phyloP scores from a whole-genome alignment of 2,329 filamentous ascomycete genomes.

The Calonectria multiphialidica region DNA sequence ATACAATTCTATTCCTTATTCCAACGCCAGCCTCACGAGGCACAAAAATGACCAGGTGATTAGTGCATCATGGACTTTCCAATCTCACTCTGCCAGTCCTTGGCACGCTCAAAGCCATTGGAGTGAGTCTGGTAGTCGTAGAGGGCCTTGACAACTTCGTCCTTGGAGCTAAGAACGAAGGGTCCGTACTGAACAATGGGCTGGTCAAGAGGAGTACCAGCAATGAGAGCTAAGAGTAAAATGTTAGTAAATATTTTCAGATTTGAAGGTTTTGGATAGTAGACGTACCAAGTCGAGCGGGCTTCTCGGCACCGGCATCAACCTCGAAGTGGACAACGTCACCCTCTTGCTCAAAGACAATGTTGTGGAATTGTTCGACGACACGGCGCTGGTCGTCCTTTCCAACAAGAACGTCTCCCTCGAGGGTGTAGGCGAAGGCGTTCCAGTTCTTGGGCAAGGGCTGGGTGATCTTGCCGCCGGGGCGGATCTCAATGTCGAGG shows the following conservation, averaged over 20 bases:
- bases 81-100: conserved; percentile 88
- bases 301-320: conserved; percentile 71
- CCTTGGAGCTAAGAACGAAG: conserved; percentile 81
- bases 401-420: conserved; percentile 76
- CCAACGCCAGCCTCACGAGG: conserved; percentile 29
- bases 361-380: conserved; percentile 84
- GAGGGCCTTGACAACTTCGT: conserved; percentile 82
- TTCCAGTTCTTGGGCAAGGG: conserved; percentile 86
- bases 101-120: conserved; percentile 85
- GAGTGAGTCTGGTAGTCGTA: conserved; percentile 78
- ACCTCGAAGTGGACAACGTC: conserved; percentile 81
- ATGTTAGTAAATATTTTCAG: not conserved
- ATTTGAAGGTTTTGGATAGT: not conserved
- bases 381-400: conserved; percentile 61
- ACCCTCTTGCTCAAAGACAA: conserved; percentile 86
- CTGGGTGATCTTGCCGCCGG: conserved; percentile 83
- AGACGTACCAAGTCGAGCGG: conserved; percentile 60
- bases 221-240: conserved; percentile 70
- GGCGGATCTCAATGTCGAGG: conserved; percentile 83
- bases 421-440: conserved; percentile 88
- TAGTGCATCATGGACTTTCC: conserved; percentile 76
- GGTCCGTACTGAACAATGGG: conserved; percentile 87
- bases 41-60: not conserved
- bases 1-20: not conserved
- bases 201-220: conserved; percentile 84